phyloP scores from a whole-genome alignment of 106 monocot genomes.

The Chionographis japonica region DNA sequence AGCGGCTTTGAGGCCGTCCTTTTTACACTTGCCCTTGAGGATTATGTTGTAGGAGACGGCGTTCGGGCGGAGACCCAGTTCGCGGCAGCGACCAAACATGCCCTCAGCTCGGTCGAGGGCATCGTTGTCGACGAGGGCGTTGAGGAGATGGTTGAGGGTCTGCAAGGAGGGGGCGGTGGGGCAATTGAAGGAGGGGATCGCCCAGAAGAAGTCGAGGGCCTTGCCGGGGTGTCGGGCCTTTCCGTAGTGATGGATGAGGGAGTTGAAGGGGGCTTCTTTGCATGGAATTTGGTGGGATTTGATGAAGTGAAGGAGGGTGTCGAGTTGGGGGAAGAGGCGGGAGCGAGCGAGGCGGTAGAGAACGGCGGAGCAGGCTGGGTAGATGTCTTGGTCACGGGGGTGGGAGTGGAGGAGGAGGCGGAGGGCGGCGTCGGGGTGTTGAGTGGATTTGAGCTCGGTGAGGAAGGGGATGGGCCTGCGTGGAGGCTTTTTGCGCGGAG shows the following conservation, averaged over 20 bases:
- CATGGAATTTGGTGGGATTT: slow-evolving; percentile 39
- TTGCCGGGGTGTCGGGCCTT: slow-evolving; percentile 40
- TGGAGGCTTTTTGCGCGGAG: too few relatives aligned
- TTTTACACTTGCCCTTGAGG: slow-evolving; percentile 41
- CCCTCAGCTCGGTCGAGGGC: slow-evolving; percentile 24
- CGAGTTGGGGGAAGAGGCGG: slow-evolving; percentile 41
- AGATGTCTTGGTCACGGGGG: slow-evolving; percentile 7
- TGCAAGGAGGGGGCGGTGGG: slow-evolving; percentile 39
- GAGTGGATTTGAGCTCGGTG: too few relatives aligned
- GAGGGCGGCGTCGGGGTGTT: too few relatives aligned
- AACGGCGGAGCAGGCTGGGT: slow-evolving; percentile 40
- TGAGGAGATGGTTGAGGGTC: slow-evolving; percentile 64
- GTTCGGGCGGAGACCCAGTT: slow-evolving; percentile 44
- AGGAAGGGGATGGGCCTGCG: too few relatives aligned
- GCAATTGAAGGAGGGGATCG: slow-evolving; percentile 49
- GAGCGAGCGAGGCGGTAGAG: slow-evolving; percentile 61
- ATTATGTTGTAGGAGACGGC: slow-evolving; percentile 74
- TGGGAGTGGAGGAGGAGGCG: too few relatives aligned
- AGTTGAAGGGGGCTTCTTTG: slow-evolving; percentile 44
- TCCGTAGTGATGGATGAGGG: slow-evolving; percentile 59
- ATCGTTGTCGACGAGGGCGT: slow-evolving; percentile 60
- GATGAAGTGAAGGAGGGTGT: slow-evolving; percentile 50
- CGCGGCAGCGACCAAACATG: slow-evolving; percentile 19
- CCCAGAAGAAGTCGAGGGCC: slow-evolving; percentile 57
- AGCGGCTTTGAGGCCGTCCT: slow-evolving; percentile 26